Conservation (phyloP, 176 grass and related monocot genomes). For the Echinochloa phyllopogon region DNA sequence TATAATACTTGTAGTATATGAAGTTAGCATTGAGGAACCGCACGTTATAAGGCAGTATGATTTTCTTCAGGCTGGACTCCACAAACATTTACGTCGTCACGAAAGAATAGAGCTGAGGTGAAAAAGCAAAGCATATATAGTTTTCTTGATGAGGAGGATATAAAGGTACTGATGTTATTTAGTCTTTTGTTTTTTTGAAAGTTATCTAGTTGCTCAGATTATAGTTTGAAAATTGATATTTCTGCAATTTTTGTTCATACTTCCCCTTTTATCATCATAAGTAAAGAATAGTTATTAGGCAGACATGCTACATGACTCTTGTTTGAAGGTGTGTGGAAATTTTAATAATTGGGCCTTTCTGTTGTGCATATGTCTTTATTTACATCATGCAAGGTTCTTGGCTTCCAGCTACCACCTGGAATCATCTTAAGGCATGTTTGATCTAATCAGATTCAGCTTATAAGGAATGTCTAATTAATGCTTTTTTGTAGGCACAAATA, state of each 20-base stretch:
- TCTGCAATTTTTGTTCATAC: constrained; percentile 3
- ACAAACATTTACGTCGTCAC: constrained; percentile 88
- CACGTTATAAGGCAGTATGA: constrained; percentile 18
- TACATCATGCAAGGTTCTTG: not conserved
- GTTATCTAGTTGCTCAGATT: not conserved
- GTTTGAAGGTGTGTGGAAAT: constrained; percentile 8
- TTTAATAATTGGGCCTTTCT: not conserved
- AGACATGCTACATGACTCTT: constrained; percentile 5
- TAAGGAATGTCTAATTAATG: not conserved
- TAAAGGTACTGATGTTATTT: constrained; percentile 69
- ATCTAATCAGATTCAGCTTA: not conserved
- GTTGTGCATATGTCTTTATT: not conserved
- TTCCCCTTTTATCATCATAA: not conserved
- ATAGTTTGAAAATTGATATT: not conserved
- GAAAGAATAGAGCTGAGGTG: constrained; percentile 81
- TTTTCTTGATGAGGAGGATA: constrained; percentile 95
- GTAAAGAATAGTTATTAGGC: not conserved
- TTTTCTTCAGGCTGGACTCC: constrained; percentile 80
- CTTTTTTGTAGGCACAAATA: constrained; percentile 1
- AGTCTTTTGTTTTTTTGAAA: constrained; percentile 5
- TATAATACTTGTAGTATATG: constrained; percentile 12
- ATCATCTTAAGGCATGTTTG: constrained; percentile 1
- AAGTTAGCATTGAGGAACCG: constrained; percentile 7
- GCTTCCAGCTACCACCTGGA: not conserved
- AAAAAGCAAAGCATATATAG: constrained; percentile 88